Percentiles rank a stretch among this genome's conserved stretches.
Conservation (phyloP, 2,329 filamentous ascomycete genomes). For the Fusarium annulatum region DNA sequence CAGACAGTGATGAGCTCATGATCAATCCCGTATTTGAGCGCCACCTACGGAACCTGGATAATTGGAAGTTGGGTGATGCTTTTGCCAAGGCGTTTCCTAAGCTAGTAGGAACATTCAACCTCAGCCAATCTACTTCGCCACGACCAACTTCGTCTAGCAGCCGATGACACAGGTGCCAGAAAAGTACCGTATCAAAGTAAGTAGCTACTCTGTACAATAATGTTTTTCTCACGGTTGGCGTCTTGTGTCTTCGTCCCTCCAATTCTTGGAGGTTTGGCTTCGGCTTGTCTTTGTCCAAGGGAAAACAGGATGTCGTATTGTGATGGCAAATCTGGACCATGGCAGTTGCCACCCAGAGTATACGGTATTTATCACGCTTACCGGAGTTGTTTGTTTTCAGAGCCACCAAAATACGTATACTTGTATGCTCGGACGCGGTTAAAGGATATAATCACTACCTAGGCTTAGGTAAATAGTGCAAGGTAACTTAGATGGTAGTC, state of each 20-base stretch:
- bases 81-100: constrained; percentile 75
- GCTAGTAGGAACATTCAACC: constrained; percentile 47
- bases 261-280: background rate
- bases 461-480: background rate
- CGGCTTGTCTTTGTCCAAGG: background rate
- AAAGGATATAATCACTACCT: background rate
- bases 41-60: constrained; percentile 78
- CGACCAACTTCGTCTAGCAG: constrained; percentile 36
- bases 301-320: background rate
- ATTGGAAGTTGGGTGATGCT: constrained; percentile 81
- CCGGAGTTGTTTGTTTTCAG: background rate
- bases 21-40: constrained; percentile 90
- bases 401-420: background rate
- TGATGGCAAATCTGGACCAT: background rate
- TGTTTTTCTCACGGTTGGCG: background rate
- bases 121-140: constrained; percentile 33
- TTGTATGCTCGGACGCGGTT: background rate
- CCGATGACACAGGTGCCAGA: background rate
- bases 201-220: background rate
- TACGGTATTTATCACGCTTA: background rate
- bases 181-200: too few species aligned
- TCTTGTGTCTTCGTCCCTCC: background rate
- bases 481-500: background rate
- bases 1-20: constrained; percentile 71
- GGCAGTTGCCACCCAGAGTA: background rate